phyloP scores from a whole-genome alignment of 305 asterid species.

The Fraxinus albicans region DNA sequence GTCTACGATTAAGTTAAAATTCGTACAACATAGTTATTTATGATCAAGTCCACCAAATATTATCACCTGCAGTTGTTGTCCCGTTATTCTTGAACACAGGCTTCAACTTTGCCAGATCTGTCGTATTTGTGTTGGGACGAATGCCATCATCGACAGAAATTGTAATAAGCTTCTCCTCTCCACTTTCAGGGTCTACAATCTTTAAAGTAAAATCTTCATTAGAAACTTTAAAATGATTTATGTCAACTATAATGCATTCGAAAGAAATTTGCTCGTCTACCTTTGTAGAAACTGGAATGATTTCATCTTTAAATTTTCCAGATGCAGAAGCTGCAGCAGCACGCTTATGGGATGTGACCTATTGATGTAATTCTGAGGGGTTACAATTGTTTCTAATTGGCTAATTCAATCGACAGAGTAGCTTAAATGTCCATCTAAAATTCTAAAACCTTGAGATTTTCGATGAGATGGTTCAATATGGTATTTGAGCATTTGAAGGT shows the following conservation, averaged over 20 bases:
- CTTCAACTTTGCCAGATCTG: conserved; percentile 71
- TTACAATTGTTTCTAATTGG: not conserved
- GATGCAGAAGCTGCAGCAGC: conserved; percentile 81
- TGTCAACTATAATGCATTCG: not conserved
- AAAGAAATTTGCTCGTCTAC: conserved; percentile 29
- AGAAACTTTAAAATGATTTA: conserved; percentile 2
- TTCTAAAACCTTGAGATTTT: not conserved
- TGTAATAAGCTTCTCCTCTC: conserved; percentile 62
- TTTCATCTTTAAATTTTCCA: conserved; percentile 88
- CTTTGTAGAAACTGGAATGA: conserved; percentile 77
- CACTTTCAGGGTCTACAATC: conserved; percentile 71
- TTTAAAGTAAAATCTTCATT: conserved; percentile 22
- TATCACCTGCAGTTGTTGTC: conserved; percentile 85
- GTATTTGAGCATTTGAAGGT: not conserved
- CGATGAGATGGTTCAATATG: not conserved
- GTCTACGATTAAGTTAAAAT: conserved; percentile 5
- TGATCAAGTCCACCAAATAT: not conserved
- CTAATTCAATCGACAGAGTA: not conserved
- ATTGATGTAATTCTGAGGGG: conserved; percentile 21
- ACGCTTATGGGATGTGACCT: conserved; percentile 83
- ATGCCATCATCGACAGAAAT: conserved; percentile 81
- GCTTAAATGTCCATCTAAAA: not conserved
- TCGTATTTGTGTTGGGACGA: conserved; percentile 67
- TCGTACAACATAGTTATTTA: conserved; percentile 6
- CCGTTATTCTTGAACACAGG: conserved; percentile 87